Evolutionary conservation across 1,284 basidiomycete species (phyloP).

Genomic region (Tilletia setariae): DNA sequence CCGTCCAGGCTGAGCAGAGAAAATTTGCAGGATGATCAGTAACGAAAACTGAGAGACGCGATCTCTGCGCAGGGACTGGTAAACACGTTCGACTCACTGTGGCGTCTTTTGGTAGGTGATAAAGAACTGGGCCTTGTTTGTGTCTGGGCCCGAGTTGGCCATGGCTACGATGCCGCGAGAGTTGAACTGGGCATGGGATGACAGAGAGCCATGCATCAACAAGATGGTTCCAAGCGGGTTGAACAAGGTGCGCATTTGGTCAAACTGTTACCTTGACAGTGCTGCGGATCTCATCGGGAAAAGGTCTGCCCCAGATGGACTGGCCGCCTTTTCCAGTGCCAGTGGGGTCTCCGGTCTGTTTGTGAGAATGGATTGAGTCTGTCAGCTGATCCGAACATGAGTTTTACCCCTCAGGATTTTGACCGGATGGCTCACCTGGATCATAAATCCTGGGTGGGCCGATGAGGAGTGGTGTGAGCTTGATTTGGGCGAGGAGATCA

Average conservation of each 20-base stretch:
- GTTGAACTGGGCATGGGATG: conserved; percentile 70
- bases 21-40: too few relatives aligned
- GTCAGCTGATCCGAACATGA: too few relatives aligned
- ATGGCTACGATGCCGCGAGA: conserved; percentile 88
- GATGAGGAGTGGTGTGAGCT: too few relatives aligned
- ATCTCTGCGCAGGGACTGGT: too few relatives aligned
- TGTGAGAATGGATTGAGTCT: background rate
- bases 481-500: too few relatives aligned
- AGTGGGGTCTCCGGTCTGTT: conserved; percentile 52
- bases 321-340: conserved; percentile 67
- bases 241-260: too few relatives aligned
- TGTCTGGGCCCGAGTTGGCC: conserved; percentile 89
- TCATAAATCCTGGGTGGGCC: conserved; percentile 76
- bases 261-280: conserved; percentile 77
- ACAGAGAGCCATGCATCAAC: background rate
- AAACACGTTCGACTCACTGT: too few relatives aligned
- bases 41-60: too few relatives aligned
- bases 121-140: conserved; percentile 66
- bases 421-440: conserved; percentile 69
- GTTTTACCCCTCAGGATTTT: too few relatives aligned
- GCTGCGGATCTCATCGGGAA: conserved; percentile 81
- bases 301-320: conserved; percentile 80
- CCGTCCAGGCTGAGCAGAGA: conserved; percentile 33
- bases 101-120: conserved; percentile 48
- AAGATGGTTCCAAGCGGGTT: background rate